A percentile compares a stretch with the other conserved stretches of the same genome.
Evolutionary conservation across 1,284 basidiomycete species (phyloP).

Genomic region (Puccinia novopanici): DNA sequence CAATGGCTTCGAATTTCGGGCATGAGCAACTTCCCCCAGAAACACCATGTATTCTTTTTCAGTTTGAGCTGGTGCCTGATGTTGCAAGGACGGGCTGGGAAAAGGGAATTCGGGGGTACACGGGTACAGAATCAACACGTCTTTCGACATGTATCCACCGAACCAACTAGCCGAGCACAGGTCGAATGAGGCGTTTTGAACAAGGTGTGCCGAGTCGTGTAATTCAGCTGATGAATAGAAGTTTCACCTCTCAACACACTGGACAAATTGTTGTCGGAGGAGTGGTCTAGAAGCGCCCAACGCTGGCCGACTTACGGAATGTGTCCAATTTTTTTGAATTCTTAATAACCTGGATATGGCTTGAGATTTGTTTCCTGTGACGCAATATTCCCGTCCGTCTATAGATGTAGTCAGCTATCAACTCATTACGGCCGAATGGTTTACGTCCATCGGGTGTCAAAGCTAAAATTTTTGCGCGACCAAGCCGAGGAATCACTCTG

Average conservation of each 20-base stretch:
- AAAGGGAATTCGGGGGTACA: slow-evolving; percentile 45
- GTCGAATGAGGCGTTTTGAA: slow-evolving; percentile 22
- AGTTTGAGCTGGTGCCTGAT: slow-evolving; percentile 7
- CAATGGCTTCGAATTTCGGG: slow-evolving; percentile 2
- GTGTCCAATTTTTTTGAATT: slow-evolving; percentile 59
- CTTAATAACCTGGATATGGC: slow-evolving; percentile 60
- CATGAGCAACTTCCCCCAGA: slow-evolving; percentile 6
- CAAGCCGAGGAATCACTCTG: slow-evolving; percentile 61
- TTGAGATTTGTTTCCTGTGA: slow-evolving; percentile 59
- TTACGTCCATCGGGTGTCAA: slow-evolving; percentile 58
- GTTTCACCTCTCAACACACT: not conserved
- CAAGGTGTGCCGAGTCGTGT: not conserved
- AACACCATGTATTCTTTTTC: slow-evolving; percentile 21
- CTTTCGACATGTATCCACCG: slow-evolving; percentile 30
- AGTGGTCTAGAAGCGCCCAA: not conserved
- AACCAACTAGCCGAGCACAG: slow-evolving; percentile 38
- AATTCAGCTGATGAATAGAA: slow-evolving; percentile 11
- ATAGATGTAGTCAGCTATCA: slow-evolving; percentile 63
- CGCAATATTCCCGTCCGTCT: slow-evolving; percentile 60
- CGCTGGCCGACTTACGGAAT: slow-evolving; percentile 54
- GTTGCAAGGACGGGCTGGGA: slow-evolving; percentile 22
- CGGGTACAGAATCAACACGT: slow-evolving; percentile 27
- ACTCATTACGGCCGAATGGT: slow-evolving; percentile 64
- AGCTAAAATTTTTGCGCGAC: slow-evolving; percentile 62
- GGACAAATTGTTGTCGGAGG: not conserved